These are phyloP conservation scores for Geotrichum bryndzae DNA, from an alignment of 1,139 yeast genomes.

Conservation along the genomic window DNA sequence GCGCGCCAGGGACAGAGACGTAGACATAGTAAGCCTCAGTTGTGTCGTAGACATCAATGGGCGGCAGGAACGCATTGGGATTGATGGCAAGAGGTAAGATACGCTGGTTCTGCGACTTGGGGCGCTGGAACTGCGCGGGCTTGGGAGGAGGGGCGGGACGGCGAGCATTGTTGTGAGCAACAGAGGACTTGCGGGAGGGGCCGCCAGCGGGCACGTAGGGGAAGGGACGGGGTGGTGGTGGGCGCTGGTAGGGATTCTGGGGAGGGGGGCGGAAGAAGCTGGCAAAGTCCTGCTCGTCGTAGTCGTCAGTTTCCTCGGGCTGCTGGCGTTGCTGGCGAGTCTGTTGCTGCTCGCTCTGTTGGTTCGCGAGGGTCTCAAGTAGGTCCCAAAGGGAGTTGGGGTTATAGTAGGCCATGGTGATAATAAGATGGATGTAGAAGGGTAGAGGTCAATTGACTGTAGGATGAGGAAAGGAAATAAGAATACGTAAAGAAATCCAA, in stretches of 20 bases:
- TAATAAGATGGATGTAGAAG: not conserved
- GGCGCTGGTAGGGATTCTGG: not conserved
- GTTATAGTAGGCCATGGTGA: slow-evolving; percentile 7
- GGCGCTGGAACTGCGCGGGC: not conserved
- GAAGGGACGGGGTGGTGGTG: not conserved
- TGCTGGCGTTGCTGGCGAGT: not conserved
- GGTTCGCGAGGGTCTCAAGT: slow-evolving; percentile 7
- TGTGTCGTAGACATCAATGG: slow-evolving; percentile 48
- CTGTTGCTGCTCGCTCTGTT: slow-evolving; percentile 6
- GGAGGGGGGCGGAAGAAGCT: not conserved
- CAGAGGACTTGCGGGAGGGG: not conserved
- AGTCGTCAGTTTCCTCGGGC: not conserved
- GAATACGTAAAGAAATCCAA: not conserved
- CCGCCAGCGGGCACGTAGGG: not conserved
- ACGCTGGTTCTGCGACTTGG: not conserved
- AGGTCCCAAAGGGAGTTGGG: slow-evolving; percentile 7
- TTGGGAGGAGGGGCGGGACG: not conserved
- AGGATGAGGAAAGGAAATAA: not conserved
- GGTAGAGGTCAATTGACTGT: not conserved
- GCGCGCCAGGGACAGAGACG: slow-evolving; percentile 51
- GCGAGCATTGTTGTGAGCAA: not conserved
- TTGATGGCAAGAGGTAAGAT: not conserved
- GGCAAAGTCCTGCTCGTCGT: not conserved
- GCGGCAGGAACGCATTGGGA: slow-evolving; percentile 34
- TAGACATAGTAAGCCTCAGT: slow-evolving; percentile 42